Conservation (phyloP, 176 grass and related monocot species). For the Eleusine coracana region DNA sequence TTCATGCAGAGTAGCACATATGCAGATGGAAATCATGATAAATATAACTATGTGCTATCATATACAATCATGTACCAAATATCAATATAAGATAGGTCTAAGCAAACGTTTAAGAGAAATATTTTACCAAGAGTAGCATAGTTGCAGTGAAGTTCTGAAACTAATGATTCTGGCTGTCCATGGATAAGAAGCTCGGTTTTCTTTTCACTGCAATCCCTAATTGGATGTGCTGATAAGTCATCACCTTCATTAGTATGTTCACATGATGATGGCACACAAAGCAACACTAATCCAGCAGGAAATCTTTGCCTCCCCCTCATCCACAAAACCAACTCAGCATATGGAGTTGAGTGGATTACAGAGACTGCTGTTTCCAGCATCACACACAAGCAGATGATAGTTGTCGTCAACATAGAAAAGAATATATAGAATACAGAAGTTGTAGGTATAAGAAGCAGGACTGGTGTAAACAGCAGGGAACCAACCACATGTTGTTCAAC, state of each 20-base stretch:
- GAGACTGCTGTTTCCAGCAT: conserved; percentile 62
- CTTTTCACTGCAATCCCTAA: conserved; percentile 25
- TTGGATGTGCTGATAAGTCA: conserved; percentile 21
- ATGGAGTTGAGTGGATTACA: conserved; percentile 76
- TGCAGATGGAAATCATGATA: not conserved
- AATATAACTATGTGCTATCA: not conserved
- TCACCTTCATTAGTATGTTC: conserved; percentile 31
- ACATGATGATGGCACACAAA: conserved; percentile 37
- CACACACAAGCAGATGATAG: conserved; percentile 58
- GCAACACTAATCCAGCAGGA: conserved; percentile 80
- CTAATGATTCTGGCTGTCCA: conserved; percentile 45
- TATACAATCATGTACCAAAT: not conserved
- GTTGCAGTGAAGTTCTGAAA: conserved; percentile 69
- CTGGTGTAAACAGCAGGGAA: conserved; percentile 87
- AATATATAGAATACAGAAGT: conserved; percentile 92
- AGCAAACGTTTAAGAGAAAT: conserved; percentile 10
- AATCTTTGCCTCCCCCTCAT: conserved; percentile 65
- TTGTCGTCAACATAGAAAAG: conserved; percentile 82
- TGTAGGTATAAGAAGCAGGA: conserved; percentile 85
- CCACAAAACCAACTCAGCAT: conserved; percentile 70
- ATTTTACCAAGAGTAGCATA: conserved; percentile 74
- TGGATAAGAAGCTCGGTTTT: conserved; percentile 3
- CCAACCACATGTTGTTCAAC: conserved; percentile 97
- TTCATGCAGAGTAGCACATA: not conserved
- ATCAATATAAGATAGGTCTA: conserved; percentile 17